Evolutionary conservation across 352 stramenopile genomes (phyloP), one percentile per base, ranked within the genome.

Genomic region (Globisporangium spinosum): DNA sequence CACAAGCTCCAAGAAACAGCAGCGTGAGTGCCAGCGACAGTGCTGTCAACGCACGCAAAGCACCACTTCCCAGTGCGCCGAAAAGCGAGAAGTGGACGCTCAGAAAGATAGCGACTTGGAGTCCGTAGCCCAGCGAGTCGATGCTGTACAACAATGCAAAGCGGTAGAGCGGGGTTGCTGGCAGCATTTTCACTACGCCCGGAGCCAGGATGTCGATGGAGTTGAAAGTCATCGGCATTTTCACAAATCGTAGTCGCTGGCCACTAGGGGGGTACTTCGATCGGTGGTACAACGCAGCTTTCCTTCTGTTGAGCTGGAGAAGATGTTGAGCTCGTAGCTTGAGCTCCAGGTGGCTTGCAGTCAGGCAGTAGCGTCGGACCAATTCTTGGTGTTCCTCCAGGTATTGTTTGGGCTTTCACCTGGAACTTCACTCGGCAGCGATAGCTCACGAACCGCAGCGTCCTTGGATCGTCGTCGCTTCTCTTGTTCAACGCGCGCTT

Each of bases 401-500:
- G 13, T 3, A 10, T 0, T 6, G 22, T 22, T 49, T 12, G 58
- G 22, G 9, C 5, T 32, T 51, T 51, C 15, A 25, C 29, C 7
- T 43, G 64, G 22, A 79, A 53, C 6, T 62, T 66, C 3, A 79
- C 68, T 1, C 64, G 60, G 29, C 70, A 79, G 1, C 70, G 73
- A 35, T 76, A 82, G 13, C 72, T 76, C 53, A 74, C 61, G 67
- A 69, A 80, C 25, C 69, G 58, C 32, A 77, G 64, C 32, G 76
- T 54, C 1, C 59, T 73, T 6, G 58, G 51, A 45, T 76, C 70
- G 32, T 49, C 59, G 4, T 43, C 68, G 13, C 69, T 49, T 53
- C 66, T 70, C 20, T 64, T 72, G 1, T 68, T 27, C 0, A 68
- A 58, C 0, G 35, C 59, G 4, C 72, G 67, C 27, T 74, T 70